phyloP scores from a whole-genome alignment of 441 rosid species.

The Erysimum cheiri region DNA sequence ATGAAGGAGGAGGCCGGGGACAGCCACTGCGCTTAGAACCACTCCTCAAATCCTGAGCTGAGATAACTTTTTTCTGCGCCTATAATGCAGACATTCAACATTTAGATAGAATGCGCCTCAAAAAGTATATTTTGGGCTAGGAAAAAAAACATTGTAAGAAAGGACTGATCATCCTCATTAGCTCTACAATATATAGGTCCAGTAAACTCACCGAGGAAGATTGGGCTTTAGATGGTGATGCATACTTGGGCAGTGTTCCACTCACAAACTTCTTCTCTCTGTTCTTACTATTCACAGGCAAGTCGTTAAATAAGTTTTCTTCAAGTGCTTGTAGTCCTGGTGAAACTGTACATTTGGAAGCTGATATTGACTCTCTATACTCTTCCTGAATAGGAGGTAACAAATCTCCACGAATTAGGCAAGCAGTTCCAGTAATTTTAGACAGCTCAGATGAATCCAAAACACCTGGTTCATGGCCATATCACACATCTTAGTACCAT shows the following conservation, averaged over 20 bases:
- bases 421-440: slow-evolving; percentile 60
- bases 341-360: slow-evolving; percentile 48
- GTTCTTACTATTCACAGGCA: slow-evolving; percentile 48
- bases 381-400: slow-evolving; percentile 69
- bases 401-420: slow-evolving; percentile 49
- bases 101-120: slow-evolving; percentile 6
- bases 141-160: slow-evolving; percentile 12
- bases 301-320: slow-evolving; percentile 55
- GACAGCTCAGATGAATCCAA: slow-evolving; percentile 82
- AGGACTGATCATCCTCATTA: neutral
- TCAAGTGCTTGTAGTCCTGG: slow-evolving; percentile 52
- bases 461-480: slow-evolving; percentile 60
- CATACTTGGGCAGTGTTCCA: slow-evolving; percentile 45
- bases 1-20: slow-evolving; percentile 60
- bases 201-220: slow-evolving; percentile 61
- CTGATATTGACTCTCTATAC: slow-evolving; percentile 50
- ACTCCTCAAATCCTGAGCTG: slow-evolving; percentile 60
- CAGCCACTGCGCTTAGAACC: slow-evolving; percentile 76
- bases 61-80: slow-evolving; percentile 66
- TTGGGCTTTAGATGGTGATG: slow-evolving; percentile 47
- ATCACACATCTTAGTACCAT: slow-evolving; percentile 23
- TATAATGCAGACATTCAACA: slow-evolving; percentile 43
- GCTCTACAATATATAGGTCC: slow-evolving; percentile 12
- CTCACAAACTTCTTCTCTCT: slow-evolving; percentile 46
- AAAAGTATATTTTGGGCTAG: neutral